Evolutionary conservation across 441 rosid genomes (phyloP), one percentile per base, ranked within the genome.

Genomic region (Gossypium gossypioides): DNA sequence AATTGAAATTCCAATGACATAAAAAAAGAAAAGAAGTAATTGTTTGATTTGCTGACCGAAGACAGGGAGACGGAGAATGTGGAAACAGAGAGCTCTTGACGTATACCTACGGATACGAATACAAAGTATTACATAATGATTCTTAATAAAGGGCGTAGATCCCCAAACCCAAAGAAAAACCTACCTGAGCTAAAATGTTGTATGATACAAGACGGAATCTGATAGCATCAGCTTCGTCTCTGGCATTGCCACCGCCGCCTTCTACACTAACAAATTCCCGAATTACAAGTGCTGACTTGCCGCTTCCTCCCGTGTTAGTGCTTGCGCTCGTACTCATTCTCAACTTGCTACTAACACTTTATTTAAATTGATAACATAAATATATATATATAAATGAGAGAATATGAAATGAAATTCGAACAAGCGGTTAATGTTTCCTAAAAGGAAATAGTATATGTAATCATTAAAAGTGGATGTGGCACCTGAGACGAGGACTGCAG

Each of bases 101-200:
- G 75, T 87, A 95, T 67, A 69, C 95, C 99, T 95, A 74, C 71
- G 83, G 9, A 10, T 3, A 57, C 62, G 18, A 15, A 62, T 48
- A 46, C 56, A 46, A 56, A 22, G 16, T 13, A 56, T 56, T 56
- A 24, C 10, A 27, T 25, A 57, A 57, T 12, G 13, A 57, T 56
- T 10, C n/a, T 56, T 10, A 22, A 56, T 24, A 56, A 57, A 24
- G 59, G 13, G n/a, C 24, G 1, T 55, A 55, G n/a, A 55, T 4
- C 32, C 16, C 32, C 62, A 12, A 57, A 57, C 16, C 6, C 16
- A 12, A 19, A 8, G 24, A 2, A 8, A 16, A 61, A 4, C 0
- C 1, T 80, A 92, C 99, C 99, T 94, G 99, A 79, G 99, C 97
- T 83, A 94, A 83, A 69, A 94, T 86, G 82, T 94, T 94, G 58